Base-by-base conservation (phyloP, 208 protist genomes). In the Leishmania tropica region DNA sequence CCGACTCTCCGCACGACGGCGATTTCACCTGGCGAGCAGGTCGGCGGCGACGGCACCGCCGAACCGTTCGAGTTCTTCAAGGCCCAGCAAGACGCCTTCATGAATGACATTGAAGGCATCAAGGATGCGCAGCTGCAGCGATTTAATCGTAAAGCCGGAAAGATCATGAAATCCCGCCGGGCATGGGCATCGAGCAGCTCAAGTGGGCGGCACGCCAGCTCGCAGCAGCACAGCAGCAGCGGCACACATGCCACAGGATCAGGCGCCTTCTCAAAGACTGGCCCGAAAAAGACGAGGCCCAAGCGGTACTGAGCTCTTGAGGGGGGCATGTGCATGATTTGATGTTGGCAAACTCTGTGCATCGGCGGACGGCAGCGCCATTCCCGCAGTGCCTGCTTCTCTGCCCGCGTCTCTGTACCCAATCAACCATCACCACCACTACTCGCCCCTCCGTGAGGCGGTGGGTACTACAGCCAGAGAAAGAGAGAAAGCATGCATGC, bases 21-120 rank as follows among this genome's bases (percentile, higher is more conserved):
- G 11, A 71, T 92, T n/a, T 79, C 51, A 0, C 78, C 79, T 7
- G 76, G 71, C 31, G 79, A 81, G 4, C 67, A 54, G 37, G 48
- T 15, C 48, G 68, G 70, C 47, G 62, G 68, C 31, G 42, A 31
- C 24, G 70, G 75, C 37, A 68, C 19, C 10, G 53, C 21, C 3
- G 76, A 19, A 53, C 60, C 77, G 24, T 97, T 97, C 87, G 85
- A 97, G 47, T 94, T 89, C 78, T 96, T 96, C 74, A 45, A 65
- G 0, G 88, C 87, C 6, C 94, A 97, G 81, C 89, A 95, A 58
- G 78, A 86, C 5, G 91, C 85, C 6, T 97, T 97, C 73, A 35
- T 88, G 56, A 94, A 94, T 40, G 91, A 97, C 76, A 87, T 97
- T 80, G 92, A 87, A 0, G 51, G 67, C 24, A 96, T 97, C 48